Evolutionary conservation across 148 eudicot genomes (phyloP), one percentile per base, ranked within the genome.

Genomic region (Heliamphora exappendiculata): DNA sequence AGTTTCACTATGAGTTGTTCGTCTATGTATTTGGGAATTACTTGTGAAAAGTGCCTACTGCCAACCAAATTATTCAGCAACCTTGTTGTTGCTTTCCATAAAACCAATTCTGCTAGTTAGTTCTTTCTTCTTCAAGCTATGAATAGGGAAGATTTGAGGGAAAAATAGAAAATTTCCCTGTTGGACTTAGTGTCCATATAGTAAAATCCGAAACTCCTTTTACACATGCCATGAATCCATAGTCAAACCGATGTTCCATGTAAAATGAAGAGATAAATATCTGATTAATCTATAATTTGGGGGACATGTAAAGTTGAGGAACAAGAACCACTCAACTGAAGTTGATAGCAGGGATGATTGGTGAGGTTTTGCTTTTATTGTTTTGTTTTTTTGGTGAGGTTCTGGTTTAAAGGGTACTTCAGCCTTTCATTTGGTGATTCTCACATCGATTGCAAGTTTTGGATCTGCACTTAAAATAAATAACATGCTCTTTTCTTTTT

Each of bases 341-440:
- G n/a, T 14, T 69, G 73, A 69, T 49, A 17, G 16, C 11, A 19
- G 26, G 34, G 72, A 41, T n/a, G n/a, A n/a, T n/a, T n/a, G n/a
- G n/a, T 68, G 37, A 68, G 72, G 34, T 68, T 68, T 68, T 49
- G 29, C n/a, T 12, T 67, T 68, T 50, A 19, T 71, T 73, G 65
- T 14, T 24, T 36, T 53, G n/a, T n/a, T n/a, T 13, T 72, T 39
- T 36, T 17, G 16, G n/a, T 41, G 24, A 72, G 14, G 17, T 9
- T n/a, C 58, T 19, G 24, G 20, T 31, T 51, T 0, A 3, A 51
- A 33, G 0, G 13, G 13, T 7, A 12, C 11, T 24, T 19, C 12
- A 33, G 29, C 60, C 31, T 57, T 55, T 57, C 24, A 41, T 59
- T 59, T 57, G 24, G 53, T 26, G 16, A 42, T 74, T 74, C 39